Evolutionary conservation across 2,329 filamentous ascomycete species (phyloP), one percentile per base, ranked within the genome.

Genomic region (Sporothrix luriei): DNA sequence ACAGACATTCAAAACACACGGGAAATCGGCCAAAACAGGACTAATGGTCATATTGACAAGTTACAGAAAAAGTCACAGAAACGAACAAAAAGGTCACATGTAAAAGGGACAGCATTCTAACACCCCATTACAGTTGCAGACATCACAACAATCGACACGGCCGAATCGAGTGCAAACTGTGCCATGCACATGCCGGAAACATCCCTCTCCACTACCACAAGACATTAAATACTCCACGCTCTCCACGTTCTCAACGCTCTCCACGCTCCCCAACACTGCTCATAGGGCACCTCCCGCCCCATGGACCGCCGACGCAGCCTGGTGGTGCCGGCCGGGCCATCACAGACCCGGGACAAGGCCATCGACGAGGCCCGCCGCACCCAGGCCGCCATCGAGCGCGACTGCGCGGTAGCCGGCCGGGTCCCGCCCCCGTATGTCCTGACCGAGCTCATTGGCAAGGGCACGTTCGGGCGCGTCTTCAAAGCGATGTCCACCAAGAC

Each of bases 281-380:
- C 38, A n/a, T 26, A 38, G 11, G n/a, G 4, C 21, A n/a, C n/a
- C n/a, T n/a, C n/a, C n/a, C n/a, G 4, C 13, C 29, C 14, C 52
- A 61, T 61, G 57, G 57, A 61, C 38, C 57, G 57, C 38, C 57
- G 57, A 57, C 54, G 19, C 5, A 68, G 66, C 43, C 21, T 69
- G 29, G 67, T 24, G 11, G 29, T 57, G 26, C 54, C 54, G 14
- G 68, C 57, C 11, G 52, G 59, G 33, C 66, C 66, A 40, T 68
- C 66, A 7, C 33, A 57, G 52, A 62, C 65, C 4, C 68, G 38
- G 74, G 78, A 79, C 66, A 84, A 84, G 75, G 85, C 87, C 72
- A 78, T 86, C 48, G 83, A 89, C 75, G 88, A 90, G 81, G 88
- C 88, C 29, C 82, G 83, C 69, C 85, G 87, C 72, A 88, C 88